Evolutionary conservation across 1,139 yeast genomes (phyloP).

Genomic region (Yamadazyma sp.): DNA sequence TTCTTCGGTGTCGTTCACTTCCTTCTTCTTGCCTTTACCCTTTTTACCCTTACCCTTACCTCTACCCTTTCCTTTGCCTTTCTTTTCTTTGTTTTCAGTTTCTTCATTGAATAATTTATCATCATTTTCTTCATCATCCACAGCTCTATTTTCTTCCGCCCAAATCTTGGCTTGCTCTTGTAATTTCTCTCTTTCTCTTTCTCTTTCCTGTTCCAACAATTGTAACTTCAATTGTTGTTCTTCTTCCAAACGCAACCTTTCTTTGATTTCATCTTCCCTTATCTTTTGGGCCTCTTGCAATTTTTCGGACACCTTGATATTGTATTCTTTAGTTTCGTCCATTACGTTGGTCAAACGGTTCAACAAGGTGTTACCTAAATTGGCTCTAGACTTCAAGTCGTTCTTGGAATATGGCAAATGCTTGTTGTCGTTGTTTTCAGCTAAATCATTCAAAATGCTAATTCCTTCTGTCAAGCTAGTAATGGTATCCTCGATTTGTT

Average conservation of each 20-base stretch:
- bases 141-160: conserved; percentile 58
- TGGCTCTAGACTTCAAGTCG: conserved; percentile 82
- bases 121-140: conserved; percentile 36
- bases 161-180: conserved; percentile 84
- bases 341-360: conserved; percentile 70
- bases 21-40: conserved; percentile 20
- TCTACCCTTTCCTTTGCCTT: conserved; percentile 8
- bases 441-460: conserved; percentile 55
- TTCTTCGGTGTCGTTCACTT: conserved; percentile 31
- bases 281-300: conserved; percentile 71
- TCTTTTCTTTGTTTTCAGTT: conserved; percentile 19
- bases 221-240: conserved; percentile 37
- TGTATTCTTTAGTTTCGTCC: conserved; percentile 71
- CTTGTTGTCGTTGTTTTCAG: conserved; percentile 45
- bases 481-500: conserved; percentile 60
- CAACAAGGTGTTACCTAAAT: conserved; percentile 76
- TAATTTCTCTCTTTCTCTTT: conserved; percentile 65
- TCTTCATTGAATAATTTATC: conserved; percentile 37
- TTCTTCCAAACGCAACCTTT: conserved; percentile 37
- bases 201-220: conserved; percentile 52
- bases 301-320: conserved; percentile 55
- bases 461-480: conserved; percentile 66
- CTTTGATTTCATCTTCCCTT: conserved; percentile 58
- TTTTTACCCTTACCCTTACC: conserved; percentile 19
- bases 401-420: conserved; percentile 74